Conservation (phyloP, 177 flowering plant species). For the Telopea speciosissima region DNA sequence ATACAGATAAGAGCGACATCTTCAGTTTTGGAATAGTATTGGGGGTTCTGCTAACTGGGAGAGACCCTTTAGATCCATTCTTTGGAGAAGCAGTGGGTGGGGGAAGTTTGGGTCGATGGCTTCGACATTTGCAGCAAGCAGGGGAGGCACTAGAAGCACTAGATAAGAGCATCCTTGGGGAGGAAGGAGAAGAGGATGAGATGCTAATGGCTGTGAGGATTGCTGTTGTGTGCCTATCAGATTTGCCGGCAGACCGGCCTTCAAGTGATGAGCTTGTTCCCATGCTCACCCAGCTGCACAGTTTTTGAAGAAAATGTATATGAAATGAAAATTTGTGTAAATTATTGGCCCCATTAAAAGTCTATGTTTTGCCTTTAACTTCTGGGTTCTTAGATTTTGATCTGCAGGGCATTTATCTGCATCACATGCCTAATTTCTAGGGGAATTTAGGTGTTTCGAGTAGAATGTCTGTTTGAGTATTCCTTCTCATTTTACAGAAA, state of each 20-base stretch:
- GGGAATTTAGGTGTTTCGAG: too few species aligned
- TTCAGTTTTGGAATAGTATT: slow-evolving; percentile 89
- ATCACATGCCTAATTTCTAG: too few species aligned
- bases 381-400: too few species aligned
- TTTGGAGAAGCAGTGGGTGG: slow-evolving; percentile 51
- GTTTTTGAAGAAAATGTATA: slow-evolving; percentile 43
- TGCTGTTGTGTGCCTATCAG: slow-evolving; percentile 69
- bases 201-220: slow-evolving; percentile 86
- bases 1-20: slow-evolving; percentile 82
- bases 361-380: too few species aligned
- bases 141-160: slow-evolving; percentile 78
- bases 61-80: slow-evolving; percentile 70
- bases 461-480: too few species aligned
- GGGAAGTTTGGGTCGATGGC: slow-evolving; percentile 82
- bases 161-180: slow-evolving; percentile 70
- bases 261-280: slow-evolving; percentile 91
- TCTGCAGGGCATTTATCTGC: too few species aligned
- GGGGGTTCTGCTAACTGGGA: slow-evolving; percentile 69
- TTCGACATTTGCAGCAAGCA: slow-evolving; percentile 71
- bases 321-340: neutral
- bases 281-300: slow-evolving; percentile 91
- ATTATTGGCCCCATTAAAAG: too few species aligned
- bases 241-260: slow-evolving; percentile 79
- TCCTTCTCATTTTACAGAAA: too few species aligned
- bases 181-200: slow-evolving; percentile 86